Conservation (phyloP, 2,329 filamentous ascomycete genomes). For the Zymoseptoria brevis region DNA sequence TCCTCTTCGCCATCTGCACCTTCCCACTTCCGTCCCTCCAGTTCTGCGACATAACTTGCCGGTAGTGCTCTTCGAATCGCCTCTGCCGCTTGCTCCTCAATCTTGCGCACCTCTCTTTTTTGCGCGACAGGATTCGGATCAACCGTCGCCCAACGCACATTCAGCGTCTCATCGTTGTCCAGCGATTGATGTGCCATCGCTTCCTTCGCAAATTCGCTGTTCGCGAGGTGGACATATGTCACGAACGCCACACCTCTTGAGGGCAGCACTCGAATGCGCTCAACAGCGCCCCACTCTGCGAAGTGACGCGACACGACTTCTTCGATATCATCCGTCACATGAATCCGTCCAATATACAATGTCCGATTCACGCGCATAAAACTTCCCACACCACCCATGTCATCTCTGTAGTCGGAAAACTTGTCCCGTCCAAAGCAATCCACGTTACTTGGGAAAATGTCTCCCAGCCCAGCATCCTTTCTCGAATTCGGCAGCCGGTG, state of each 20-base stretch:
- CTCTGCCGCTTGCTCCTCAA: conserved; percentile 95
- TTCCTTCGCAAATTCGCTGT: conserved; percentile 71
- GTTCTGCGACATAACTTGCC: conserved; percentile 82
- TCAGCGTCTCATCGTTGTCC: conserved; percentile 86
- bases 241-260: conserved; percentile 87
- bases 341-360: conserved; percentile 85
- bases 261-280: conserved; percentile 79
- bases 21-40: conserved; percentile 62
- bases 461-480: conserved; percentile 52
- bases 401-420: conserved; percentile 84
- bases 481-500: conserved; percentile 67
- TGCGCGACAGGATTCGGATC: conserved; percentile 94
- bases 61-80: conserved; percentile 83
- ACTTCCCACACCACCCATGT: conserved; percentile 93
- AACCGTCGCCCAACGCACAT: conserved; percentile 93
- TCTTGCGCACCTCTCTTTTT: conserved; percentile 75
- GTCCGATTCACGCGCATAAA: conserved; percentile 94
- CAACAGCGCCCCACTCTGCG: conserved; percentile 90
- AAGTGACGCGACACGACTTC: conserved; percentile 93
- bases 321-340: conserved; percentile 94
- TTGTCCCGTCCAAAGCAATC: conserved; percentile 95
- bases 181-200: conserved; percentile 92
- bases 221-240: conserved; percentile 85
- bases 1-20: conserved; percentile 61
- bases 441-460: conserved; percentile 86